Percentiles rank a stretch among this genome's conserved stretches.
Conservation (phyloP, 208 protist genomes). For the Trypanosoma rangeli region DNA sequence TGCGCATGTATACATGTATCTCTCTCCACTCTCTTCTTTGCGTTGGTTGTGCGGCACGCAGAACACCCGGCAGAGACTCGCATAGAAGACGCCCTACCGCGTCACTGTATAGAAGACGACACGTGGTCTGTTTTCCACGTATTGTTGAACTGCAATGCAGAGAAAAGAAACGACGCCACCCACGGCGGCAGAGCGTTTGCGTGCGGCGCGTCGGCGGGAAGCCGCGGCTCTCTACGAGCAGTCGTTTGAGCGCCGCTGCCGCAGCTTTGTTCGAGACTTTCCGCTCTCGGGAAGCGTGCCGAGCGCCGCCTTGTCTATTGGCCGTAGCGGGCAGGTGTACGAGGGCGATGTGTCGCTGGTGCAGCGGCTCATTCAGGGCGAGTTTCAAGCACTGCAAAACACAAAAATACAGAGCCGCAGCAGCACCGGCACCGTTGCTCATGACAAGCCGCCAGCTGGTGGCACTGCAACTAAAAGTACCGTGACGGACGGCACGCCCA, state of each 20-base stretch:
- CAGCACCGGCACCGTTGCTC: background rate
- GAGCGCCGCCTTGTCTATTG: background rate
- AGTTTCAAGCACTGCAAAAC: background rate
- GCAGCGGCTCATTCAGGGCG: background rate
- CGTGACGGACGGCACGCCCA: background rate
- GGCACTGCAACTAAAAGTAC: background rate
- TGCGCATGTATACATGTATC: no score
- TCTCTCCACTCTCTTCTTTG: background rate
- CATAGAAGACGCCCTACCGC: background rate
- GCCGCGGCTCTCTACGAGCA: constrained; percentile 23
- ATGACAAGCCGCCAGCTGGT: background rate
- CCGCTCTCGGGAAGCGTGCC: background rate
- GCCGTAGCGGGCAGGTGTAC: background rate
- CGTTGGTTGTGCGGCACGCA: background rate
- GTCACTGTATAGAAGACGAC: background rate
- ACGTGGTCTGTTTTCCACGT: background rate
- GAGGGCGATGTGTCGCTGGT: constrained; percentile 4
- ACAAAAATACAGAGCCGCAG: no score
- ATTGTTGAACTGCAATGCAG: background rate
- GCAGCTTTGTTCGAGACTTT: background rate
- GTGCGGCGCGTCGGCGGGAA: constrained; percentile 18
- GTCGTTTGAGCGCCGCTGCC: constrained; percentile 16
- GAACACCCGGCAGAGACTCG: background rate
- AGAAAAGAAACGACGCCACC: background rate
- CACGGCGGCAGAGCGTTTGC: constrained; percentile 23